These are phyloP conservation scores for Conticribra guillardii DNA, from an alignment of 108 stramenopile genomes.

Conservation along the genomic window DNA sequence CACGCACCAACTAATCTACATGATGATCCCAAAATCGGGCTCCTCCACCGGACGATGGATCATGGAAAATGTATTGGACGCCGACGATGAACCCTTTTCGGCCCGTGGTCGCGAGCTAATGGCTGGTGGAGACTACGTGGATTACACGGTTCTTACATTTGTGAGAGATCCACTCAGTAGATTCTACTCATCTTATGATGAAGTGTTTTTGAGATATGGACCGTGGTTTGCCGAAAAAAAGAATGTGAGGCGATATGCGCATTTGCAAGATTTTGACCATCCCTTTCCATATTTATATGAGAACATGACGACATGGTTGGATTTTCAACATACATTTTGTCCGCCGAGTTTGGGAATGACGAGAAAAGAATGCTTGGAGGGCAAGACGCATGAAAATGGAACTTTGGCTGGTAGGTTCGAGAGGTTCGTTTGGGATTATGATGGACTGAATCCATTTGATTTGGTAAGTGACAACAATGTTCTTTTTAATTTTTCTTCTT, in stretches of 20 bases:
- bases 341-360: constrained; percentile 1
- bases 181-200: constrained; percentile 20
- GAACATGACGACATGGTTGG: constrained; percentile 15
- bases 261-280: constrained; percentile 1
- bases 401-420: constrained; percentile 18
- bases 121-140: constrained; percentile 5
- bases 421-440: constrained; percentile 27
- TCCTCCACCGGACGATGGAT: constrained; percentile 15
- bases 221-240: constrained; percentile 16
- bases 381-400: constrained; percentile 16
- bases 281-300: constrained; percentile 18
- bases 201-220: constrained; percentile 21
- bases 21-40: constrained; percentile 19
- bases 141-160: constrained; percentile 18
- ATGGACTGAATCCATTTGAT: constrained; percentile 24
- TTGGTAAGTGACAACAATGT: background rate
- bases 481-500: background rate
- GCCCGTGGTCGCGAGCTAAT: constrained; percentile 1
- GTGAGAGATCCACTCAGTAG: constrained; percentile 15
- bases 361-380: background rate
- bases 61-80: constrained; percentile 22
- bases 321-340: constrained; percentile 25
- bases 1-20: constrained; percentile 1
- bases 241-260: background rate
- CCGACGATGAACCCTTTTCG: background rate